Percentiles rank a stretch among this genome's conserved stretches.
phyloP scores from a whole-genome alignment of 1,139 yeast genomes.

The Sugiyamaella castrensis region DNA sequence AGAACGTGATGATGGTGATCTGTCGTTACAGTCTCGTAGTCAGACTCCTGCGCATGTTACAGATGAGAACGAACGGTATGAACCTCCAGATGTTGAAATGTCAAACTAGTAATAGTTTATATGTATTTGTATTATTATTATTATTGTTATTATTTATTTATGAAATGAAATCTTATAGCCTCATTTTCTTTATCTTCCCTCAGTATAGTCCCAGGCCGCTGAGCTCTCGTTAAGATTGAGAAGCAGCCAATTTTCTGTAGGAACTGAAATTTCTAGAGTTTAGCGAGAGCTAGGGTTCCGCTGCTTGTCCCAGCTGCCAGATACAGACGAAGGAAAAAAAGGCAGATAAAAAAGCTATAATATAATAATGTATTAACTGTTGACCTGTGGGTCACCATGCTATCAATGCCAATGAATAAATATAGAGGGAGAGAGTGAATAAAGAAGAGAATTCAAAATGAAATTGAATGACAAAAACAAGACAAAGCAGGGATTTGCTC shows the following conservation, averaged over 20 bases:
- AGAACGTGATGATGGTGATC: too few relatives aligned
- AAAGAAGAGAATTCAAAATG: neutral
- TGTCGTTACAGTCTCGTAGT: neutral
- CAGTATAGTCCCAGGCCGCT: neutral
- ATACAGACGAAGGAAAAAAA: neutral
- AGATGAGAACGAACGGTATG: neutral
- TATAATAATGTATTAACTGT: conserved; percentile 2
- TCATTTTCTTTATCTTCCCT: too few relatives aligned
- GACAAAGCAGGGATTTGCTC: neutral
- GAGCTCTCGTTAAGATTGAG: neutral
- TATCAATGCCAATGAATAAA: conserved; percentile 10
- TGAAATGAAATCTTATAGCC: conserved; percentile 4
- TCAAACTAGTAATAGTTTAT: neutral
- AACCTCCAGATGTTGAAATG: conserved; percentile 14
- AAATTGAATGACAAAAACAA: neutral
- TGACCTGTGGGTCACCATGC: conserved; percentile 9
- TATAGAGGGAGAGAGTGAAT: neutral
- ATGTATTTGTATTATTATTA: neutral
- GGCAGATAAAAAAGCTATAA: neutral
- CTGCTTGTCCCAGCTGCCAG: conserved; percentile 1
- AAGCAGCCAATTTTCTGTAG: too few relatives aligned
- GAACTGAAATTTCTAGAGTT: too few relatives aligned
- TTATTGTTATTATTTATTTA: neutral
- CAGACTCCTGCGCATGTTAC: neutral
- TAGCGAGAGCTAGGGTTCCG: neutral